A percentile compares a stretch with the other conserved stretches of the same genome.
Evolutionary conservation across 2,329 filamentous ascomycete genomes (phyloP).

Genomic region (Fusarium neocosmosporiellum): DNA sequence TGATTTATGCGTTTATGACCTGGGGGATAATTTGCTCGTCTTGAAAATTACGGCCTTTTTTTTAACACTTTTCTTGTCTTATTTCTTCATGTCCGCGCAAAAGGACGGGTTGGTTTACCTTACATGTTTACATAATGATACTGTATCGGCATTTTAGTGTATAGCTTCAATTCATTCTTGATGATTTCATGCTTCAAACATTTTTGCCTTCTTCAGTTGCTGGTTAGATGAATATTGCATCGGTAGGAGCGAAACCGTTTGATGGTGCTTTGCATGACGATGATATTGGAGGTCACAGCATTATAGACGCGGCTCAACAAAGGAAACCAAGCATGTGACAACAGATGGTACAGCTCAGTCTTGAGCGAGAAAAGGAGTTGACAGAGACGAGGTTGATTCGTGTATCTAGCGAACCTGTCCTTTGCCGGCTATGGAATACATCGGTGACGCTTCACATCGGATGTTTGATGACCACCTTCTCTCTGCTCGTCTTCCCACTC

Average conservation of each 20-base stretch:
- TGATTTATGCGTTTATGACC: slow-evolving; percentile 35
- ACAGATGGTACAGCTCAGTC: not conserved
- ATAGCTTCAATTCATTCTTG: slow-evolving; percentile 1
- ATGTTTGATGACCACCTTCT: not conserved
- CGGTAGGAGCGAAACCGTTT: not conserved
- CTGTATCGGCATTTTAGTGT: slow-evolving; percentile 5
- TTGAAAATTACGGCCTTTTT: slow-evolving; percentile 12
- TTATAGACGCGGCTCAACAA: not conserved
- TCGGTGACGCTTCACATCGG: not conserved
- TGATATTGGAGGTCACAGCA: not conserved
- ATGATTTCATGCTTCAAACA: not conserved
- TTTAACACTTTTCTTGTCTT: not conserved
- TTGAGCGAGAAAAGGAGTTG: not conserved
- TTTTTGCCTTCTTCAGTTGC: not conserved
- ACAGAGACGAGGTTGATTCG: not conserved
- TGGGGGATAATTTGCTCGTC: slow-evolving; percentile 1
- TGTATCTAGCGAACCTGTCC: not conserved
- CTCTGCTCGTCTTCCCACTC: not conserved
- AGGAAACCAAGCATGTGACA: not conserved
- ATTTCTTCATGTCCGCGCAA: not conserved
- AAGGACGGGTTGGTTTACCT: slow-evolving; percentile 12
- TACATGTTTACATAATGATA: slow-evolving; percentile 29
- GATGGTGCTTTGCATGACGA: not conserved
- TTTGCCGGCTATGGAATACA: not conserved
- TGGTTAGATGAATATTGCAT: not conserved